These are phyloP conservation scores for Trypanosoma cruzi DNA, from an alignment of 208 protist species.

Conservation along the genomic window DNA sequence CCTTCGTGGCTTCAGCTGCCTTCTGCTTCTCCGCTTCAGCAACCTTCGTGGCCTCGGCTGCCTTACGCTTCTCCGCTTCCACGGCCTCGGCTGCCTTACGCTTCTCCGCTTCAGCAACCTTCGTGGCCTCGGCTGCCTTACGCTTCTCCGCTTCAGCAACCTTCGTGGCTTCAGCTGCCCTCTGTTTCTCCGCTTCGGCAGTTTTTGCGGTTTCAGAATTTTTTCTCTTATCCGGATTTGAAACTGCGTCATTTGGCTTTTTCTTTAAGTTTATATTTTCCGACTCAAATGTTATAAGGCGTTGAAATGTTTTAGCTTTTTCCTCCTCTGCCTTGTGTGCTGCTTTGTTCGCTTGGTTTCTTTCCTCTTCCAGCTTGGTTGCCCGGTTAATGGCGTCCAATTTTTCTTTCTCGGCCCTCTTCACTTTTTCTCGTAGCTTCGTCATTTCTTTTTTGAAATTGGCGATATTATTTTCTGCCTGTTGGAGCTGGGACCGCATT, in stretches of 20 bases:
- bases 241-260: not conserved
- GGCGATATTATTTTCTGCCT: no score
- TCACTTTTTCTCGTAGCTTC: not conserved
- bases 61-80: no score
- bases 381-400: not conserved
- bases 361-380: not conserved
- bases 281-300: no score
- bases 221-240: constrained; percentile 13
- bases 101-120: no score
- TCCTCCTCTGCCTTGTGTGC: constrained; percentile 4
- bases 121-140: constrained; percentile 6
- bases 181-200: not conserved
- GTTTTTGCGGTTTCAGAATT: constrained; percentile 1
- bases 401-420: not conserved
- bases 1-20: no score
- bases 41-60: no score
- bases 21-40: no score
- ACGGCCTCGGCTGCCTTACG: no score
- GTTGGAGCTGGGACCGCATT: no score
- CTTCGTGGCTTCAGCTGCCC: no score
- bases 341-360: constrained; percentile 1
- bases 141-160: not conserved
- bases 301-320: constrained; percentile 1
- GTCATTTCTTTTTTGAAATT: no score
- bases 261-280: not conserved